Base-by-base conservation (phyloP, 2,329 filamentous ascomycete genomes). In the Diaporthe sp. region DNA sequence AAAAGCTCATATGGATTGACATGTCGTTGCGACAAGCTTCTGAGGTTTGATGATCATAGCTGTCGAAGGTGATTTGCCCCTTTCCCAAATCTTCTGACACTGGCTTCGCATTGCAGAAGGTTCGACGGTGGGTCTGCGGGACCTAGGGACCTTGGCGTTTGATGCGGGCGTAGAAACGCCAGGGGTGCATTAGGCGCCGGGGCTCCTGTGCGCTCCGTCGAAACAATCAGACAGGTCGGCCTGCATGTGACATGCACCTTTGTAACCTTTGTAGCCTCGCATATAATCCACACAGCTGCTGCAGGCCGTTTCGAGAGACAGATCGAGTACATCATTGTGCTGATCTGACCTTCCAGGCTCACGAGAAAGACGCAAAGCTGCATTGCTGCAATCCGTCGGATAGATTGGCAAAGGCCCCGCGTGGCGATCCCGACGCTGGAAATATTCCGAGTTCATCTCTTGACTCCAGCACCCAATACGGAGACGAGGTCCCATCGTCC, bases 11-110 rank as follows among this genome's bases (percentile, higher is more conserved):
- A 5, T 44, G 49, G 17, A n/a, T 28, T 72, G 46, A 39, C 34
- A 72, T 72, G 69, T 75, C 70, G 68, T 67, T 57, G 39, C 74
- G 68, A 75, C 68, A 72, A 59, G 58, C 70, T 55, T 53, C 44
- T n/a, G 58, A 19, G 17, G 39, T 53, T 73, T 65, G 71, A 44
- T 73, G 58, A 25, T 73, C 71, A 65, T 73, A 28, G 19, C 13
- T 39, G 71, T 73, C 13, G 34, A 65, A 4, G 19, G 42, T 65
- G 58, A 31, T 25, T 55, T 73, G 71, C 58, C 71, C 70, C 71
- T 34, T 73, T 65, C 42, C 71, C 44, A 57, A 49, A 65, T 65
- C 58, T 73, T 65, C 58, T 55, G 49, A 73, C 58, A 57, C 44
- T 73, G 34, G 34, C 19, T 8, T 42, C 71, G 71, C 58, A 73